Percentiles rank a stretch among this genome's conserved stretches.
Conservation (phyloP, 148 eudicot species). For the Fagopyrum esculentum region DNA sequence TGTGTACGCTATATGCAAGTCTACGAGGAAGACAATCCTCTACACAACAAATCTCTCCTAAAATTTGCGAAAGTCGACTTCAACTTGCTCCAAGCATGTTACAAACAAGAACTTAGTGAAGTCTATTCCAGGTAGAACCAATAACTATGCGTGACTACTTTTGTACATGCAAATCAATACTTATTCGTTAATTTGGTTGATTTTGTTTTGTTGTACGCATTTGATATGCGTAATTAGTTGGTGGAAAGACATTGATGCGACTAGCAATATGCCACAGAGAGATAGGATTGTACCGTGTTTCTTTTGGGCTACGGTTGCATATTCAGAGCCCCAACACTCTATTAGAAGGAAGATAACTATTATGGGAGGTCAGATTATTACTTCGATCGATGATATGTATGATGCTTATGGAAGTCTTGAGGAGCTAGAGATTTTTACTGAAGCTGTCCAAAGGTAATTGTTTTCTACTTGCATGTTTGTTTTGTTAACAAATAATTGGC, state of each 20-base stretch:
- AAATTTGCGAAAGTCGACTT: slow-evolving; percentile 28
- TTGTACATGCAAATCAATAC: neutral
- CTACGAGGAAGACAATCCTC: slow-evolving; percentile 17
- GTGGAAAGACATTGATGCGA: slow-evolving; percentile 22
- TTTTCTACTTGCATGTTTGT: neutral
- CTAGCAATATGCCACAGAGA: slow-evolving; percentile 4
- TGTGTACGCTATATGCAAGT: slow-evolving; percentile 20
- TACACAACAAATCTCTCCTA: slow-evolving; percentile 15
- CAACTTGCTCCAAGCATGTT: slow-evolving; percentile 25
- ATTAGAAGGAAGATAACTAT: slow-evolving; percentile 14
- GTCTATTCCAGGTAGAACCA: slow-evolving; percentile 17
- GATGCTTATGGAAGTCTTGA: neutral
- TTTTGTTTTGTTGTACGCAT: too few species aligned
- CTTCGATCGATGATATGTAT: neutral
- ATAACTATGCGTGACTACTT: neutral
- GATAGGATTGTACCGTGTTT: neutral
- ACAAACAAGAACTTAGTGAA: slow-evolving; percentile 22
- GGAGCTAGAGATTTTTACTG: slow-evolving; percentile 3
- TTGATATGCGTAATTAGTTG: slow-evolving; percentile 19
- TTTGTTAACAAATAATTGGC: too few species aligned
- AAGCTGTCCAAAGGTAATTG: slow-evolving; percentile 20
- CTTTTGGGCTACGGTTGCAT: slow-evolving; percentile 22
- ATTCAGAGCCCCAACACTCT: slow-evolving; percentile 24
- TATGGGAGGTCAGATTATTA: neutral
- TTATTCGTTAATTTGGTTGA: too few species aligned